Evolutionary conservation across 768 basidiomycete genomes (phyloP).

Genomic region (Zangia roseola): DNA sequence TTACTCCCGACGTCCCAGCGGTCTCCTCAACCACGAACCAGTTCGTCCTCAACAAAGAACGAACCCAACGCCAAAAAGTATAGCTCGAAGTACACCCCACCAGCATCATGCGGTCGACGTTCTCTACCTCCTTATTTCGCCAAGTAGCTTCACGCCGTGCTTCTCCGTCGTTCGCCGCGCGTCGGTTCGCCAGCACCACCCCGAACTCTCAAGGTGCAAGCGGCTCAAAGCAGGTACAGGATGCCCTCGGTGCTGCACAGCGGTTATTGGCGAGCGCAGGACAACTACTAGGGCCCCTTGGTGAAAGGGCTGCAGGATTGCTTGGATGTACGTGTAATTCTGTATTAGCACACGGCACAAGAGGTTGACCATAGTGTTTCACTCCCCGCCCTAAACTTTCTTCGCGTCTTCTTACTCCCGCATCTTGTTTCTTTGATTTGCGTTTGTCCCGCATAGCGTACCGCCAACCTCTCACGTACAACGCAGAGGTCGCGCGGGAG

Average conservation of each 20-base stretch:
- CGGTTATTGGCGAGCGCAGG: constrained; percentile 52
- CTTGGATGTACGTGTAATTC: constrained; percentile 48
- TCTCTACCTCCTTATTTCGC: constrained; percentile 26
- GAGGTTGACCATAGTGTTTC: constrained; percentile 2
- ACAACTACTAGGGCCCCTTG: constrained; percentile 47
- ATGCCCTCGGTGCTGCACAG: constrained; percentile 57
- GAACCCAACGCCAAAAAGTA: constrained; percentile 1
- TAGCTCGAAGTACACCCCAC: background rate
- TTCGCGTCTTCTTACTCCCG: background rate
- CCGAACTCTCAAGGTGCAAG: constrained; percentile 38
- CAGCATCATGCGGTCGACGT: constrained; percentile 23
- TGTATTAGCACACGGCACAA: background rate
- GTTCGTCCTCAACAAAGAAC: constrained; percentile 6
- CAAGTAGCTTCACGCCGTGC: constrained; percentile 17
- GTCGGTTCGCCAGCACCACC: constrained; percentile 42
- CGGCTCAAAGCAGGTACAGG: constrained; percentile 67
- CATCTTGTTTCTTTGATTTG: background rate
- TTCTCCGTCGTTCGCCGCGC: constrained; percentile 15
- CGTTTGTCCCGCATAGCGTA: constrained; percentile 47
- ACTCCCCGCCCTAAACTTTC: too few relatives aligned
- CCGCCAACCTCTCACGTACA: constrained; percentile 75
- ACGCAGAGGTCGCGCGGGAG: constrained; percentile 74
- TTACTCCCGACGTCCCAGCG: too few relatives aligned
- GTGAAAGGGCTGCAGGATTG: constrained; percentile 53
- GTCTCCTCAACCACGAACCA: background rate